Base-by-base conservation (phyloP, 345 rosid genomes). In the Hypericum perforatum region DNA sequence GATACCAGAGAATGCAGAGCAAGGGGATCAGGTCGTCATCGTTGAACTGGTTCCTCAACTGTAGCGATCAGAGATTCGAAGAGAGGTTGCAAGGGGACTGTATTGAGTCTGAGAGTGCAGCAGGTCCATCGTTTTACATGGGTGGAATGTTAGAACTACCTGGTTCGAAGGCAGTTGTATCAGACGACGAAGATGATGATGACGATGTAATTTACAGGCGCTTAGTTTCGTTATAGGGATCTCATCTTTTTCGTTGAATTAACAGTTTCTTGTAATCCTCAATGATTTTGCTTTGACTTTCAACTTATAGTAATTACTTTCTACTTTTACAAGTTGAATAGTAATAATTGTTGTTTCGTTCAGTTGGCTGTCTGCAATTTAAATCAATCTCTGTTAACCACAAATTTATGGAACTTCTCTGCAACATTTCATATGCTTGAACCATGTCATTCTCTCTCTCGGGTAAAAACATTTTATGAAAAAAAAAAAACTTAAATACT, bases 11-110 rank as follows among this genome's bases (percentile, higher is more conserved):
- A 62, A 62, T 87, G 43, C 80, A 82, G 63, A 66, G 80, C 70
- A 85, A 79, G 63, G 95, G 95, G 13, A 82, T 82, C 42, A 74
- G 84, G 69, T 72, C 75, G 61, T 85, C 75, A 60, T 85, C 95
- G 0, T 57, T 91, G 76, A 79, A 85, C 70, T 84, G 95, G 92
- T 85, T 87, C 69, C 82, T 91, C 9, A 91, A 87, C 56, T 91
- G 96, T 49, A 91, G 96, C 48, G 96, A 91, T 64, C 84, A 76
- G 70, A 85, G 96, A 75, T 91, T 87, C 52, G 96, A 87, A 64
- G 95, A 85, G 67, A 72, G 92, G 50, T 54, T 87, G 64, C 82
- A 64, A 63, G 85, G 82, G 51, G 78, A 79, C 67, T 85, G 67
- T 55, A 71, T 84, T n/a, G 96, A 91, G 67, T 58, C 79, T 2